Percentiles rank a stretch among this genome's conserved stretches.
Evolutionary conservation across 305 asterid species (phyloP).

Genomic region (Salvia sclarea): DNA sequence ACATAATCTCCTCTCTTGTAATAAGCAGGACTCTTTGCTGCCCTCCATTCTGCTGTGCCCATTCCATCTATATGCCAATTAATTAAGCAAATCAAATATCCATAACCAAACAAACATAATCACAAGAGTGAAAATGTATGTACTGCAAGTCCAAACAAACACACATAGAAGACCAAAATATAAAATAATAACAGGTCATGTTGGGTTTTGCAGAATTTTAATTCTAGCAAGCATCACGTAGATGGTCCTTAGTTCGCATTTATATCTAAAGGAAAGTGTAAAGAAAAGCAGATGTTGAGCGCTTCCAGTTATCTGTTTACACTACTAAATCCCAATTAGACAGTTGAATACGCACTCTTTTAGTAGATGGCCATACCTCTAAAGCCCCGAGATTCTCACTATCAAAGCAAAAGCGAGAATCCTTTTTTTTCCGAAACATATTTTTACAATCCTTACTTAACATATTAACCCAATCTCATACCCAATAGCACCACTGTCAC

Average conservation of each 20-base stretch:
- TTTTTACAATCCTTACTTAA: background rate
- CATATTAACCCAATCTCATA: conserved; percentile 13
- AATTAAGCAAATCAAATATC: conserved; percentile 26
- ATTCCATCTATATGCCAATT: conserved; percentile 68
- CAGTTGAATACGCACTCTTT: background rate
- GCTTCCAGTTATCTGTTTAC: background rate
- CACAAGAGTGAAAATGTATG: background rate
- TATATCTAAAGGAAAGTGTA: background rate
- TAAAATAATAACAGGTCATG: background rate
- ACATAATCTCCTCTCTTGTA: conserved; percentile 98
- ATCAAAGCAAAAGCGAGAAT: background rate
- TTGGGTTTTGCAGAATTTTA: background rate
- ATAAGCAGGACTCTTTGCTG: conserved; percentile 87
- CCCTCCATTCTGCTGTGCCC: conserved; percentile 99
- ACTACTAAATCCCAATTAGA: background rate
- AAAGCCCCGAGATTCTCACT: background rate
- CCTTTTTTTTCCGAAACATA: background rate
- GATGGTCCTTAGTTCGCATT: background rate
- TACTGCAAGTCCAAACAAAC: conserved; percentile 2
- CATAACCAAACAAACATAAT: background rate
- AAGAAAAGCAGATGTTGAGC: background rate
- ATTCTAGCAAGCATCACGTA: conserved; percentile 8
- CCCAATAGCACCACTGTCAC: conserved; percentile 9
- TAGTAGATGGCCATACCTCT: background rate
- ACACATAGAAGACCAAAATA: background rate